These are phyloP conservation scores for Ascochyta pisi DNA, from an alignment of 2,329 filamentous ascomycete genomes.

Conservation along the genomic window DNA sequence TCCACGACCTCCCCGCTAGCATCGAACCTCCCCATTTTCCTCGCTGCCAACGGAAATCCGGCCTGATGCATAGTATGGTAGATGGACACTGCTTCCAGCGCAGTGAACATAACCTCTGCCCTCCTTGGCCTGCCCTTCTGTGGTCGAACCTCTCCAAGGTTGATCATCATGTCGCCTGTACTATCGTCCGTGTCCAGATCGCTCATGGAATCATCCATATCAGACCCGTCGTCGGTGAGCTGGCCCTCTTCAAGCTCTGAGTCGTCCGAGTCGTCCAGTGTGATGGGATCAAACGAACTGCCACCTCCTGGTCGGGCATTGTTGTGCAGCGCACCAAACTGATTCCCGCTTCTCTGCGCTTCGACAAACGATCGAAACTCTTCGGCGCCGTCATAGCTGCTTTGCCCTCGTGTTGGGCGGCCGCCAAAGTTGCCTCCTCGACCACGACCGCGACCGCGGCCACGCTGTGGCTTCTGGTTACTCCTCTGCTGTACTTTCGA, in stretches of 20 bases:
- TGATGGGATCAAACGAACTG: constrained; percentile 19
- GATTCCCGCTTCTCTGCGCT: constrained; percentile 14
- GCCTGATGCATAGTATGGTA: constrained; percentile 23
- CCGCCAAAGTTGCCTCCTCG: constrained; percentile 25
- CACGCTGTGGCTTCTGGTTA: constrained; percentile 16
- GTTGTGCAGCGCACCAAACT: constrained; percentile 24
- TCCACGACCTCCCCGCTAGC: constrained; percentile 15
- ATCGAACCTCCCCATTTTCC: constrained; percentile 22
- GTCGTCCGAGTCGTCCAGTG: constrained; percentile 19
- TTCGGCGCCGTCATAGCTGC: constrained; percentile 9
- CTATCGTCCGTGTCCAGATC: constrained; percentile 23
- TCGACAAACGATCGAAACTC: constrained; percentile 16
- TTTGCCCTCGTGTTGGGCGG: constrained; percentile 7
- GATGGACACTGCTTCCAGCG: constrained; percentile 24
- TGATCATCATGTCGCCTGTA: constrained; percentile 32
- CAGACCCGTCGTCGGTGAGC: constrained; percentile 19
- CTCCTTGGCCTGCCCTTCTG: constrained; percentile 3
- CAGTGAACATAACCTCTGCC: constrained; percentile 30
- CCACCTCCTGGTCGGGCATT: constrained; percentile 13
- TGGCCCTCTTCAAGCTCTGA: constrained; percentile 24
- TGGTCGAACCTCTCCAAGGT: constrained; percentile 23
- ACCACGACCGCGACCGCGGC: constrained; percentile 14
- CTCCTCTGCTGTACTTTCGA: constrained; percentile 21
- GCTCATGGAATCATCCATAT: constrained; percentile 12
- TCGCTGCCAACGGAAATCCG: constrained; percentile 23